Evolutionary conservation across 2,329 filamentous ascomycete species (phyloP), one percentile per base, ranked within the genome.

Genomic region (Pseudopyricularia cyperi): DNA sequence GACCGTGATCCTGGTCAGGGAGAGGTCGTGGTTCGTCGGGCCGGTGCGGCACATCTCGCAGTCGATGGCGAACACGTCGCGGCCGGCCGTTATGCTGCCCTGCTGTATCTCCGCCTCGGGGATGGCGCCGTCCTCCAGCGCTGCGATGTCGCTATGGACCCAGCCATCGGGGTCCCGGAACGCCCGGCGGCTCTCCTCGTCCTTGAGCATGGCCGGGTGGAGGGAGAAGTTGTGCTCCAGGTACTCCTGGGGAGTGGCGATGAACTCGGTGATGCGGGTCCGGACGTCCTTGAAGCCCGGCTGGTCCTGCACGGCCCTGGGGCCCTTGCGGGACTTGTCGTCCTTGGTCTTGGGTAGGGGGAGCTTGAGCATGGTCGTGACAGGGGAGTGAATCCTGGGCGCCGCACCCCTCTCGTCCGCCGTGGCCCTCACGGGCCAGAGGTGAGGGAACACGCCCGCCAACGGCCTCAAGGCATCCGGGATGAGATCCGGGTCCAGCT

Each of bases 21-120:
- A 88, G 56, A 85, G 88, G 57, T 87, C 79, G 12, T 51, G n/a
- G 30, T 51, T 51, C 48, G 82, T 82, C 55, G 85, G 81, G 54
- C 83, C 86, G 2, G 89, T 94, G 69, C 89, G 83, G 65, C 90
- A 95, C 93, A 98, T 98, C 68, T 98, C 93, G 68, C 93, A 98
- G 65, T 98, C 93, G 52, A 98, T 73, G 1, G 89, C 85, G 48
- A 94, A 71, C 11, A 96, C 71, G 35, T 84, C 77, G 56, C 89
- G 80, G 34, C 90, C 93, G 30, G 81, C 87, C 0, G 89, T 94
- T 53, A 95, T 71, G 65, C 89, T 91, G 52, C 89, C 91, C 58
- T 83, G 71, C 65, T 95, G 75, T 54, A 95, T 81, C 52, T 89
- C 79, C 5, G 68, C 65, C 50, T 89, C 85, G 2, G 84, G 80